Conservation (phyloP, 2,329 filamentous ascomycete species). For the Colletotrichum coccodes region DNA sequence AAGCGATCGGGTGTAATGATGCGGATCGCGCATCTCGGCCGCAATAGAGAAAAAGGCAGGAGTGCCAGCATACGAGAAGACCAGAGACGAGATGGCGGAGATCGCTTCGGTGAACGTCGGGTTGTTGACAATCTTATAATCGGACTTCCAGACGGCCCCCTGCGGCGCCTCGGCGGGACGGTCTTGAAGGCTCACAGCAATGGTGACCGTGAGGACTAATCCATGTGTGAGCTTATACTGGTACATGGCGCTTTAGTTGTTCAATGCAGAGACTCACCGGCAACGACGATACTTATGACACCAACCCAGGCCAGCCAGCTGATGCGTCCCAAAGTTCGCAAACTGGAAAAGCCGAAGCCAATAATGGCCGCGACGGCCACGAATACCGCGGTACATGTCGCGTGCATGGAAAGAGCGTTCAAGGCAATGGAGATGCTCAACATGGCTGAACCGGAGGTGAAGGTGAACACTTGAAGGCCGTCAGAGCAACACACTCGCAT, state of each 20-base stretch:
- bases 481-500: neutral
- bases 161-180: conserved; percentile 37
- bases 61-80: conserved; percentile 51
- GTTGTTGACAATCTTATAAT: conserved; percentile 41
- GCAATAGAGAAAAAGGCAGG: conserved; percentile 46
- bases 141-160: conserved; percentile 35
- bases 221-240: too few relatives aligned
- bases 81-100: conserved; percentile 42
- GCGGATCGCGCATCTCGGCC: conserved; percentile 46
- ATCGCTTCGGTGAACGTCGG: conserved; percentile 44
- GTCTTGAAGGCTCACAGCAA: conserved; percentile 42
- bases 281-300: conserved; percentile 30
- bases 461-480: conserved; percentile 35
- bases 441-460: conserved; percentile 49
- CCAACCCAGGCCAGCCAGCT: conserved; percentile 46
- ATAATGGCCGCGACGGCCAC: conserved; percentile 46
- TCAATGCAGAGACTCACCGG: conserved; percentile 18
- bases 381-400: conserved; percentile 50
- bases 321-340: conserved; percentile 44
- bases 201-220: conserved; percentile 40
- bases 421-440: conserved; percentile 50
- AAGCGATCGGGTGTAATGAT: conserved; percentile 40
- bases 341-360: conserved; percentile 42
- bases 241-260: too few relatives aligned
- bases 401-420: conserved; percentile 51